phyloP scores from a whole-genome alignment of 2,329 filamentous ascomycete species.

The Bipolaris zeicola region DNA sequence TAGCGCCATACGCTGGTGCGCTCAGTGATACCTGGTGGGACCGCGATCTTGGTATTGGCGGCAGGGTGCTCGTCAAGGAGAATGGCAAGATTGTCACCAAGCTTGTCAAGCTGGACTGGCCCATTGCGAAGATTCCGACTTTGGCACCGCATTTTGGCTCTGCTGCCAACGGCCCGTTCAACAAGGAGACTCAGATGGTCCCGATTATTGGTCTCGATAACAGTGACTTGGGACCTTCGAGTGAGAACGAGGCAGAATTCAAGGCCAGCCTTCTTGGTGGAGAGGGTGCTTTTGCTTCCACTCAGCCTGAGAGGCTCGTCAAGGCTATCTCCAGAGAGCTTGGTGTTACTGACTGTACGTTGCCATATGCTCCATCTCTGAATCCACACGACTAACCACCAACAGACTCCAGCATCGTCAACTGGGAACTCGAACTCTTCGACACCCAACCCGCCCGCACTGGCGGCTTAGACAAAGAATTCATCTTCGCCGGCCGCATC shows the following conservation, averaged over 20 bases:
- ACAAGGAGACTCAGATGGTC: constrained; percentile 90
- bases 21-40: constrained; percentile 97
- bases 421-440: constrained; percentile 97
- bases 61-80: constrained; percentile 83
- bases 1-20: constrained; percentile 89
- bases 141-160: constrained; percentile 93
- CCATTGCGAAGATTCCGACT: constrained; percentile 86
- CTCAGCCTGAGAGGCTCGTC: constrained; percentile 84
- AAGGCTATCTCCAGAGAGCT: constrained; percentile 80
- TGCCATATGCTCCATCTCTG: background rate
- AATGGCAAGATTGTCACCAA: constrained; percentile 76
- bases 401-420: constrained; percentile 73
- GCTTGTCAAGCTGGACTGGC: constrained; percentile 92
- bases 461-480: constrained; percentile 85
- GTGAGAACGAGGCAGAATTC: constrained; percentile 45
- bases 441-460: constrained; percentile 85
- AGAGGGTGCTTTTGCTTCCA: constrained; percentile 74
- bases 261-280: constrained; percentile 60
- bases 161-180: constrained; percentile 68
- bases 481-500: constrained; percentile 93
- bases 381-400: constrained; percentile 11
- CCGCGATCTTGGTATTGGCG: constrained; percentile 87
- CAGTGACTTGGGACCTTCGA: constrained; percentile 56
- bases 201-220: constrained; percentile 91
- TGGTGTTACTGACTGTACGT: constrained; percentile 67